Base-by-base conservation (phyloP, 2,329 filamentous ascomycete species). In the Penicillium psychrosexuale region DNA sequence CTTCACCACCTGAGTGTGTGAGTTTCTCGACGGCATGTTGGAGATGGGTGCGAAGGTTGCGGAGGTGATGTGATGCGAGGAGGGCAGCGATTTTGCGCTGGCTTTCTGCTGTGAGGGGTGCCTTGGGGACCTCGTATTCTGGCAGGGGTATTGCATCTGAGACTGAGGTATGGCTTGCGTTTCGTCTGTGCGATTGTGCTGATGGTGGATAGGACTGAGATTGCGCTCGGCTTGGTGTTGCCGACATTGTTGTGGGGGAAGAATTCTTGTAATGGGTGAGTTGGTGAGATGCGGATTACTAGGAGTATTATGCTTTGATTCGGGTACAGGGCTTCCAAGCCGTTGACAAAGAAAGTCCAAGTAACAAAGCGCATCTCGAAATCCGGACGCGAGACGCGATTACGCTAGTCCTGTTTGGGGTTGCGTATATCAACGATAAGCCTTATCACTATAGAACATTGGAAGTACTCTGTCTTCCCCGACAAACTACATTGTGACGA, bases 91-190 rank as follows among this genome's bases (percentile, higher is more conserved):
- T 72, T 1, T 74, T 71, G 24, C 72, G 71, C 55, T 81, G 78
- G 2, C 77, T 77, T 9, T 71, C 66, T 0, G 61, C 58, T 48
- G 78, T 82, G 19, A 87, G 77, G 0, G 82, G 76, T 52, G 79
- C 79, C 9, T 71, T 69, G 2, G 81, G 82, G 15, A 77, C 73
- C 66, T 84, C 73, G 66, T 87, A 86, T 7, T 73, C 62, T 11
- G 81, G 78, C 36, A 83, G 63, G 2, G 68, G 64, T 3, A 51
- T 56, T 8, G 13, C 31, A n/a, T 53, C 31, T 37, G 47, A n/a
- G 38, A 27, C 13, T 39, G 56, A 39, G 15, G 17, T 17, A 2
- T 28, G 47, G 19, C 31, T 50, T 56, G 48, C 45, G 42, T 39
- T 38, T 44, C 17, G 49, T 24, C 40, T 36, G 47, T 43, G 58